Evolutionary conservation across 305 asterid genomes (phyloP), one percentile per base, ranked within the genome.

Genomic region (Solanum chacoense): DNA sequence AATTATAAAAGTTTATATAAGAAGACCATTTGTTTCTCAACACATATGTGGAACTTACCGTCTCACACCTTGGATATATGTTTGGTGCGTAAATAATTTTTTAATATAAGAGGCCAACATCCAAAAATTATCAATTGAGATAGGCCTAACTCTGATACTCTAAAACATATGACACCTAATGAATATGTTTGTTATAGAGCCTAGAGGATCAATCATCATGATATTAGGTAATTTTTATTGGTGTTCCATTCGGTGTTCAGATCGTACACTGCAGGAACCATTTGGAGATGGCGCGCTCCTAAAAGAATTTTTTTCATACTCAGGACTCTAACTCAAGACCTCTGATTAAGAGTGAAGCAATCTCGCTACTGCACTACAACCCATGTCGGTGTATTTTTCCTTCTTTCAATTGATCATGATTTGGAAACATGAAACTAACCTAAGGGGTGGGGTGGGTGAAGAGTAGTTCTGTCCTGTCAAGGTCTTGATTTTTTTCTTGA

Each of bases 371-470:
- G 24, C 69, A 59, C 69, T 59, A 59, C 11, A 59, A 20, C 11
- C 5, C 9, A 50, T 16, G 65, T 50, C 9, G 65, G 1, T 8
- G n/a, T 50, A 50, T 18, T 7, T 31, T 84, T 63, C 5, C 22
- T 20, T n/a, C 5, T 11, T n/a, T 20, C 81, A 75, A 75, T 75
- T 75, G 28, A 50, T 42, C 18, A 12, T 6, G 65, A 34, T 20
- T 20, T 75, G 81, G 45, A 87, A 50, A 85, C 34, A 71, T 35
- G 85, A 90, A 76, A 22, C 35, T 55, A n/a, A 87, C 67, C 45
- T 40, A 55, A 87, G 74, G 38, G 77, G 76, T 11, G 32, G 40
- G 91, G 88, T 72, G 59, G 18, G 8, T 32, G 28, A 76, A 86
- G 74, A 16, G 36, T 22, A 84, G 45, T 75, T 89, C 31, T 87